Conservation (phyloP, 176 grass and related monocot species). For the Typha latifolia region DNA sequence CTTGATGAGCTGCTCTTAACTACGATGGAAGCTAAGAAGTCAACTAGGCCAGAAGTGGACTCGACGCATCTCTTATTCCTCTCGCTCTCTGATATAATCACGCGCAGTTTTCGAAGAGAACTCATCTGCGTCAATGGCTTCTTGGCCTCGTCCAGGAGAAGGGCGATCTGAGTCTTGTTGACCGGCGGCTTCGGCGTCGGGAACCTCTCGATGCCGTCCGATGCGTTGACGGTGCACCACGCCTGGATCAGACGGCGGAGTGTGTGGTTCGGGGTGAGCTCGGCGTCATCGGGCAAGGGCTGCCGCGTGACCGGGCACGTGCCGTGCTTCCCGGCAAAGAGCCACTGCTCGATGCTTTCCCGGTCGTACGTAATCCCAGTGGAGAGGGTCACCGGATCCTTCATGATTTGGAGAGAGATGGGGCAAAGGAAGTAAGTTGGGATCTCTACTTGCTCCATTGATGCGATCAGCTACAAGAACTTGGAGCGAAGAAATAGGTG, state of each 20-base stretch:
- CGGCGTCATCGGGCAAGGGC: slow-evolving; percentile 27
- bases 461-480: neutral
- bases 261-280: slow-evolving; percentile 90
- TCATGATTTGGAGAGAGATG: slow-evolving; percentile 88
- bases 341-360: slow-evolving; percentile 66
- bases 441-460: slow-evolving; percentile 13
- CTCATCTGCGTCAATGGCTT: neutral
- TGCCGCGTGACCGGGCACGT: slow-evolving; percentile 71
- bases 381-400: slow-evolving; percentile 71
- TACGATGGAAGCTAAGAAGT: slow-evolving; percentile 20
- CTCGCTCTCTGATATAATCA: slow-evolving; percentile 18
- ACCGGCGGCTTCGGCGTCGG: slow-evolving; percentile 26
- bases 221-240: slow-evolving; percentile 47
- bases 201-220: slow-evolving; percentile 26
- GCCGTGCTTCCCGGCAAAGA: slow-evolving; percentile 13
- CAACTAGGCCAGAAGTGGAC: slow-evolving; percentile 23
- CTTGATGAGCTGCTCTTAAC: neutral
- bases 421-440: slow-evolving; percentile 91
- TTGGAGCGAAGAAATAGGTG: slow-evolving; percentile 8
- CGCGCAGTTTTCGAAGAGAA: slow-evolving; percentile 23
- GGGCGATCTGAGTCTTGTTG: slow-evolving; percentile 8
- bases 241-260: slow-evolving; percentile 83
- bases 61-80: slow-evolving; percentile 20
- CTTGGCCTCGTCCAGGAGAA: slow-evolving; percentile 20
- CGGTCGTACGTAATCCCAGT: slow-evolving; percentile 91